Percentiles rank a stretch among this genome's conserved stretches.
These are phyloP conservation scores for Trichoderma reesei DNA, from an alignment of 495 filamentous ascomycete genomes.

Conservation along the genomic window DNA sequence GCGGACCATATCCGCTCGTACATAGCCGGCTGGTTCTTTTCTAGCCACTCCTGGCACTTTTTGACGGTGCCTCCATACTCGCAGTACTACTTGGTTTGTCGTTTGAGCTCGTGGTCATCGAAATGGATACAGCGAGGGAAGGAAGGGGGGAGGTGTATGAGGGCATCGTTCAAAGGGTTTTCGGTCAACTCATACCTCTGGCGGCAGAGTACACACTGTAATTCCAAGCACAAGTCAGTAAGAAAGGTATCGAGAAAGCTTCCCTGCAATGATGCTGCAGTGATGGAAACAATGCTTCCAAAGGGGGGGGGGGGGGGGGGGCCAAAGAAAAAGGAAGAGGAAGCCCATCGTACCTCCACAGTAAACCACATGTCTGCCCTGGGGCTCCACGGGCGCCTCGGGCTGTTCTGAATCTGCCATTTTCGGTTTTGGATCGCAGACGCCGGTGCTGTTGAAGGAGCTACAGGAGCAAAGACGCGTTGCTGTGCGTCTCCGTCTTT, in stretches of 20 bases:
- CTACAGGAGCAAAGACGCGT: conserved; percentile 10
- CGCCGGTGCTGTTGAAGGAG: not conserved
- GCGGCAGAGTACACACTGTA: conserved; percentile 82
- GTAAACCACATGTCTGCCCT: conserved; percentile 61
- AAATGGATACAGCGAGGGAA: not conserved
- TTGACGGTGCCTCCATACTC: conserved; percentile 97
- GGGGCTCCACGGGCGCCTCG: conserved; percentile 40
- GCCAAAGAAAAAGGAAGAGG: not conserved
- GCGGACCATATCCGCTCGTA: conserved; percentile 74
- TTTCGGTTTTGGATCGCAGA: not conserved
- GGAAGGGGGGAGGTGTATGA: not conserved
- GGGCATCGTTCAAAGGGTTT: not conserved
- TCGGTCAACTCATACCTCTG: conserved; percentile 56
- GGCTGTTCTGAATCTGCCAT: conserved; percentile 34
- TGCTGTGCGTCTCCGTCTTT: conserved; percentile 1
- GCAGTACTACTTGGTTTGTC: conserved; percentile 63
- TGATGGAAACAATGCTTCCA: no score
- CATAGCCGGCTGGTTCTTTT: conserved; percentile 60
- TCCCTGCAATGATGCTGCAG: no score
- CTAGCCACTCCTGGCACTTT: conserved; percentile 94
- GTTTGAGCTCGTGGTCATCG: conserved; percentile 9
- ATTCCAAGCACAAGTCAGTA: conserved; percentile 10
- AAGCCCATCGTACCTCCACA: conserved; percentile 59
- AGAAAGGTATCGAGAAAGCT: conserved; percentile 8
- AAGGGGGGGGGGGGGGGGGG: no score